Evolutionary conservation across 2,329 filamentous ascomycete species (phyloP), one percentile per base, ranked within the genome.

Genomic region (Lachnellula suecica): DNA sequence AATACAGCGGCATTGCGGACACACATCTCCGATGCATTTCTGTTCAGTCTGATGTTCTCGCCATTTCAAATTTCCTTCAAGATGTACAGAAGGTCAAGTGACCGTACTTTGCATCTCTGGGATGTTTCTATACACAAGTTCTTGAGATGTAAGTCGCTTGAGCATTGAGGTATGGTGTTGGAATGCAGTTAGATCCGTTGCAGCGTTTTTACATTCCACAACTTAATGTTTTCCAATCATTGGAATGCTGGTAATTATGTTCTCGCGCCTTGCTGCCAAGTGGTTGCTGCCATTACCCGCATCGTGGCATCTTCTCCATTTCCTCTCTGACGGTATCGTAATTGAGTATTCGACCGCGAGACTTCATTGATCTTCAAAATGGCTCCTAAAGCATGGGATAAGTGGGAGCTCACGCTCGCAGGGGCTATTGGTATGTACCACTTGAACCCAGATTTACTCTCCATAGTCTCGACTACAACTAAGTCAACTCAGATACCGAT

Each of bases 401-500:
- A 40, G 9, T 4, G 11, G 5, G 37, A 40, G 37, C 37, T 40
- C 37, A 10, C 20, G 17, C 6, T 40, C 17, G 19, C 37, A 10
- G 37, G 19, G 19, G 37, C 37, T 13, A 40, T 40, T 11, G 19
- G 37, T 22, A 40, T 22, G 37, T 23, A 35, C 27, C 13, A 31
- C 13, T 31, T 13, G 27, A 31, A 13, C 27, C 13, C 13, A 8
- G 27, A 31, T 20, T 23, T 10, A 22, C 17, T 35, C 4, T 4
- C 17, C 15, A 17, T 35, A 17, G 11, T 42, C 29, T 54, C 54
- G 2, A 59, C 23, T 3, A 38, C 20, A 25, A 29, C 51, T 10
- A 57, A 27, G 23, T 59, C 46, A 19, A 51, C 51, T 22, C 53
- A 40, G 19, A 19, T 11, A 19, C 37, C 19, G 19, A 19, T 19